phyloP scores from a whole-genome alignment of 2,329 filamentous ascomycete genomes.

The Talaromyces rugulosus region DNA sequence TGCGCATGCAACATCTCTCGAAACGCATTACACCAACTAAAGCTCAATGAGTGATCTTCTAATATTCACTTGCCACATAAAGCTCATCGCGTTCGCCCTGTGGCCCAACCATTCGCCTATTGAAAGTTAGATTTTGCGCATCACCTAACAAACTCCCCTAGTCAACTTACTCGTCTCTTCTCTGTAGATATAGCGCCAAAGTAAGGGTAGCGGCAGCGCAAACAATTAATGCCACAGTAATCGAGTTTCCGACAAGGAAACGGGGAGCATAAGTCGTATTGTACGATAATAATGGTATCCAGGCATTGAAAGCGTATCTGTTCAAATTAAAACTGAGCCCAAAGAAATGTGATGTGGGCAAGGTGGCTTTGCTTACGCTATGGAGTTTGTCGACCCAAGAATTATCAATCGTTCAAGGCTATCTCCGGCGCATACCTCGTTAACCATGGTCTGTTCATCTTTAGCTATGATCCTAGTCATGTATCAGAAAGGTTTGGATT shows the following conservation, averaged over 20 bases:
- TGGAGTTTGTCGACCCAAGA: conserved; percentile 9
- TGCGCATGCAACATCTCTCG: too few species aligned
- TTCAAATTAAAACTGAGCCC: background rate
- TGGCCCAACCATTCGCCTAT: too few species aligned
- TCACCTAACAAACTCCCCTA: too few species aligned
- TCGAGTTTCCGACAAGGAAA: conserved; percentile 9
- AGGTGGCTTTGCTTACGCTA: background rate
- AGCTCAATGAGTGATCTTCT: too few species aligned
- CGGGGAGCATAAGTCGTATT: conserved; percentile 8
- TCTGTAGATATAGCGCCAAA: conserved; percentile 3
- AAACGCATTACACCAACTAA: too few species aligned
- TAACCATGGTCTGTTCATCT: conserved; percentile 7
- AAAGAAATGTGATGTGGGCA: background rate
- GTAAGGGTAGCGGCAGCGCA: conserved; percentile 5
- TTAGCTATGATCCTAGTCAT: background rate
- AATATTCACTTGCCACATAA: too few species aligned
- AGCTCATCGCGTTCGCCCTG: too few species aligned
- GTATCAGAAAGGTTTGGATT: background rate
- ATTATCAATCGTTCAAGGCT: conserved; percentile 9
- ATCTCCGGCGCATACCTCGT: conserved; percentile 9
- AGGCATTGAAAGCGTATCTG: conserved; percentile 10
- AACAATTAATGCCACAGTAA: conserved; percentile 7
- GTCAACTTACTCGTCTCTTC: background rate
- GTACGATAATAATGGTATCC: conserved; percentile 6
- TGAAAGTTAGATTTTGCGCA: too few species aligned